A percentile compares a stretch with the other conserved stretches of the same genome.
Evolutionary conservation across 2,329 filamentous ascomycete species (phyloP).

Genomic region (Tolypocladium amazonense): DNA sequence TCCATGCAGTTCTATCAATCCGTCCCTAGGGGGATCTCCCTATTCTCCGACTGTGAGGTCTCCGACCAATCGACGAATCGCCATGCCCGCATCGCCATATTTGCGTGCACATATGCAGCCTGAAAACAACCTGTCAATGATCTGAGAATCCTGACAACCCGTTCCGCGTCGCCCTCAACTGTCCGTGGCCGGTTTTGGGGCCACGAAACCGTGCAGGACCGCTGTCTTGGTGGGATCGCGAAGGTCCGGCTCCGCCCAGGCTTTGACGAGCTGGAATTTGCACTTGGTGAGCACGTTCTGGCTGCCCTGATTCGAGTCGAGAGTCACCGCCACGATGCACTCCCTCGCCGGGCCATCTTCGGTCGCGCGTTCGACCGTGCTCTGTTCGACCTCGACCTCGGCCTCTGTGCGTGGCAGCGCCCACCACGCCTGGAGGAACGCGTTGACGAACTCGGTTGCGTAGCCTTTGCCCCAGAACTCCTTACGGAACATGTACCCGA

Average conservation of each 20-base stretch:
- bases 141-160: neutral
- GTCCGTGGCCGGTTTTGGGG: neutral
- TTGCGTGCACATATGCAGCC: neutral
- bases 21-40: rapidly evolving
- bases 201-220: constrained; percentile 13
- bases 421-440: constrained; percentile 35
- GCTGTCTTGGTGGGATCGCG: constrained; percentile 7
- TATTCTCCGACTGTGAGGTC: neutral
- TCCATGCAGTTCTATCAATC: neutral
- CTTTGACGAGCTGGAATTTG: constrained; percentile 39
- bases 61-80: neutral
- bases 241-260: constrained; percentile 21
- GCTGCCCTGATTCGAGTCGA: constrained; percentile 39
- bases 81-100: neutral
- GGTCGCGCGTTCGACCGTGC: constrained; percentile 19
- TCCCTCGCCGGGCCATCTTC: constrained; percentile 20
- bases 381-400: constrained; percentile 30
- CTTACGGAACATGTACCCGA: constrained; percentile 46
- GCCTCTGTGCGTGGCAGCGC: constrained; percentile 33
- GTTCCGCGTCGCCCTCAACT: neutral
- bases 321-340: constrained; percentile 34
- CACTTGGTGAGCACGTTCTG: constrained; percentile 35
- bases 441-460: constrained; percentile 44
- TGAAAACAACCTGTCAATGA: neutral
- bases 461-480: constrained; percentile 46